Base-by-base conservation (phyloP, 225 moss, liverwort and hornwort species). In the Rhytidiadelphus loreus region DNA sequence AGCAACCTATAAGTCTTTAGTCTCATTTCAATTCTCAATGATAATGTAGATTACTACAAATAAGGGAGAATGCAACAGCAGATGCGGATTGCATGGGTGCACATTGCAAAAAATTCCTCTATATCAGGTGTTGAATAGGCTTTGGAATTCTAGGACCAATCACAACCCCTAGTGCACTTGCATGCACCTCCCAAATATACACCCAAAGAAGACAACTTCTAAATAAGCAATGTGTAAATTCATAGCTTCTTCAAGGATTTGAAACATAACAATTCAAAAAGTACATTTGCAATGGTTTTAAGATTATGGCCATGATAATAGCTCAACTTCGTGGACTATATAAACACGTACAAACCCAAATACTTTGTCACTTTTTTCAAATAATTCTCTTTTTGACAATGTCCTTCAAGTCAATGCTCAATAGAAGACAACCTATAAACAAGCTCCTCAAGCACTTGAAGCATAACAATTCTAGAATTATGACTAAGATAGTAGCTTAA, bases 321-420 rank as follows among this genome's bases (percentile, higher is more conserved):
- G 33, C 13, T 50, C 0, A 0, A 19, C 17, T 46, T 48, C 0
- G 2, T 0, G 0, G 2, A 8, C 20, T 33, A 2, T 46, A 0
- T 74, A 12, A 46, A 46, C 1, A 0, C 1, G 12, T 0, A 48
- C 7, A 48, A 30, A 48, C 3, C 15, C 17, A 73, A 29, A 44
- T 44, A 28, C 6, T 43, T 63, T 64, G 9, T 72, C 28, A 72
- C 3, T 17, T 72, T 72, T 72, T 43, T 5, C 16, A 43, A 46
- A 73, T 26, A 18, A 17, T 46, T 44, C 43, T 5, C 8, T 44
- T 44, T 44, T 16, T 3, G 6, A 16, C 46, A 1, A 0, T 16
- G 46, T 3, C 17, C 29, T 0, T 26, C 16, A 72, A 46, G 2
- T 73, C 6, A 4, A 2, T 68, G 4, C n/a, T 37, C 65, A 37